Conservation (phyloP, 495 filamentous ascomycete species). For the Aspergillus coremiiformis region DNA sequence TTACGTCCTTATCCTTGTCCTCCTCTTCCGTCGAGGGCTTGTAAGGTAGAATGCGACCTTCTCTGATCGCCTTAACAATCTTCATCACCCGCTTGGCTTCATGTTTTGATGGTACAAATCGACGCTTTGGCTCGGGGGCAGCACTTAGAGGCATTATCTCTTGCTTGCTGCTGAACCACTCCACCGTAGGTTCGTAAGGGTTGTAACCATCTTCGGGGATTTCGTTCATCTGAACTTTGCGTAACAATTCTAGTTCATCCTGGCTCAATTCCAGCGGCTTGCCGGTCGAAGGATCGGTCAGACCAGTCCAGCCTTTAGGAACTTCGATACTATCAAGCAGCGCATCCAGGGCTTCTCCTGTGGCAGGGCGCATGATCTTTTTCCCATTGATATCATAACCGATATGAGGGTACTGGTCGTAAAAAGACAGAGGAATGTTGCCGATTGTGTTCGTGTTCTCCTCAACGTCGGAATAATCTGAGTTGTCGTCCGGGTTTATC, state of each 20-base stretch:
- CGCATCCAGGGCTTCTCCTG: conserved; percentile 88
- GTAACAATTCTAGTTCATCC: conserved; percentile 82
- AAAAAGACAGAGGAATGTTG: conserved; percentile 87
- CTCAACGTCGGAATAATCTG: conserved; percentile 81
- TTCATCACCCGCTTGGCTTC: conserved; percentile 97
- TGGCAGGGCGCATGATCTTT: conserved; percentile 91
- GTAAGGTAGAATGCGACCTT: conserved; percentile 90
- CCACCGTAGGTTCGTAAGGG: conserved; percentile 84
- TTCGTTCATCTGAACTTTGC: conserved; percentile 86
- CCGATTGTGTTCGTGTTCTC: conserved; percentile 84
- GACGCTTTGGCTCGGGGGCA: conserved; percentile 90
- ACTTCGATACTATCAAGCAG: conserved; percentile 93
- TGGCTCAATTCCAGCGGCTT: conserved; percentile 81
- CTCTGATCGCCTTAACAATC: conserved; percentile 88
- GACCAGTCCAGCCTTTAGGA: conserved; percentile 96
- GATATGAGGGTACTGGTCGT: conserved; percentile 96
- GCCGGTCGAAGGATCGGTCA: conserved; percentile 87
- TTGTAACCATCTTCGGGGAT: conserved; percentile 81
- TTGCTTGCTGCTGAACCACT: conserved; percentile 84
- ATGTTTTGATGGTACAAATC: conserved; percentile 96
- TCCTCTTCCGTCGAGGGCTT: conserved; percentile 70
- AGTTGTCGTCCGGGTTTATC: conserved; percentile 92
- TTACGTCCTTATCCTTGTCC: conserved; percentile 59
- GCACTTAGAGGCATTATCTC: conserved; percentile 93
- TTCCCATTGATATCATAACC: conserved; percentile 98